Evolutionary conservation across 805 yeast species (phyloP).

Genomic region (Starmerella bacillaris): DNA sequence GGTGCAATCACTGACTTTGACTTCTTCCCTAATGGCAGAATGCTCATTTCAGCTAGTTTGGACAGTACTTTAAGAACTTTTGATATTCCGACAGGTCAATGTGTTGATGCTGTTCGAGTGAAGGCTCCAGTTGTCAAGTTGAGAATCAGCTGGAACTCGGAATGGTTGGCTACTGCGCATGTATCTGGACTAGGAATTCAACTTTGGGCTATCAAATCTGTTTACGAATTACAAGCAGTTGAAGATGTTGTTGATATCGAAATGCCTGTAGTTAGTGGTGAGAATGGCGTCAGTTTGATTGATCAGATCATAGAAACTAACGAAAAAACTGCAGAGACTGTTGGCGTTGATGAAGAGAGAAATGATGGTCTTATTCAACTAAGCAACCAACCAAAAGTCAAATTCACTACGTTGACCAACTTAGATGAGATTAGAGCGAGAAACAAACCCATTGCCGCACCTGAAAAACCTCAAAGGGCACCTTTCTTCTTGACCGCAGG

Average conservation of each 20-base stretch:
- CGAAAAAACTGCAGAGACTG: background rate
- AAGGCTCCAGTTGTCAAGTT: conserved; percentile 66
- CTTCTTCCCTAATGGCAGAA: conserved; percentile 87
- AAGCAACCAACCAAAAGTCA: conserved; percentile 57
- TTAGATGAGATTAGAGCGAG: conserved; percentile 70
- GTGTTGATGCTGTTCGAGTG: conserved; percentile 77
- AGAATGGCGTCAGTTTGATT: conserved; percentile 50
- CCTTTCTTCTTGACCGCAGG: conserved; percentile 48
- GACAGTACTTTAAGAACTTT: conserved; percentile 86
- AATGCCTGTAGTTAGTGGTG: conserved; percentile 65
- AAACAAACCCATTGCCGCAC: conserved; percentile 77
- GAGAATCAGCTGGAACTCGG: conserved; percentile 72
- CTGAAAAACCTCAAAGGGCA: conserved; percentile 63
- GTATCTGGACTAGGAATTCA: conserved; percentile 78
- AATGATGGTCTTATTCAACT: conserved; percentile 44
- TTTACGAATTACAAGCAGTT: conserved; percentile 35
- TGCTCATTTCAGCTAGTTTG: conserved; percentile 69
- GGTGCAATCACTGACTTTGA: conserved; percentile 76
- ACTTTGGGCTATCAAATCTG: conserved; percentile 82
- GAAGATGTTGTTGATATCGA: conserved; percentile 24
- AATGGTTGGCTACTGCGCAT: conserved; percentile 79
- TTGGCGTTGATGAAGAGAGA: conserved; percentile 15
- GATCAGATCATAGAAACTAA: conserved; percentile 67
- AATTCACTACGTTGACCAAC: conserved; percentile 60
- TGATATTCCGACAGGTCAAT: conserved; percentile 94